Base-by-base conservation (phyloP, 208 protist genomes). In the Leishmania turanica region DNA sequence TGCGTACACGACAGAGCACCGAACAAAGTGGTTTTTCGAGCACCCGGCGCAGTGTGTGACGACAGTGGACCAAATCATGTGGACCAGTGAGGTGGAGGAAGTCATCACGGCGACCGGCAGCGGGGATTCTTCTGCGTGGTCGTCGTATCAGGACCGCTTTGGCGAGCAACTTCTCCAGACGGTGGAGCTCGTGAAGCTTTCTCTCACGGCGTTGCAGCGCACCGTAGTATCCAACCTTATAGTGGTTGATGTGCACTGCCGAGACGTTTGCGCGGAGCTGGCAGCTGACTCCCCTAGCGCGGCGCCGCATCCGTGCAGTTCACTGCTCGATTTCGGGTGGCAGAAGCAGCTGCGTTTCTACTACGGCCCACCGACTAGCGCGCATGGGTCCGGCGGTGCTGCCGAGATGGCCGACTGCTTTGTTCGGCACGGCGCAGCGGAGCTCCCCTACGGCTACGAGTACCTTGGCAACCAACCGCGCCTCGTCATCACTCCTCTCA, bases 401-500 rank as follows among this genome's bases (percentile, higher is more conserved):
- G 31, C 34, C 15, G 66, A 62, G 73, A 56, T 37, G 56, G 65
- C 64, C 45, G 92, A 95, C 78, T 93, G 91, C 78, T 92, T 91
- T 51, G 93, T 97, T 40, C 96, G 93, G 37, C 96, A 98, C 82
- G 92, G 91, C 80, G 90, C 93, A 53, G 92, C 96, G 40, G 78
- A 90, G 72, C 90, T 99, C 56, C 88, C 85, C 60, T 99, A 98
- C 89, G 96, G 96, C 53, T 99, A 98, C 82, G 98, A 99, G 87
- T 99, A 99, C 88, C 87, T 99, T 21, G 98, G 98, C 78, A 98
- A 98, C 83, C 90, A 96, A 56, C 83, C 90, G 7, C 92, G 98
- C 37, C 92, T 99, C 42, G 98, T 99, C 70, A 98, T 99, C 83
- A 99, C 98, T 21, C 98, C 98, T 1, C 90, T 99, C 77, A 99